Conservation (phyloP, 345 rosid species). For the Carallia pectinifolia region DNA sequence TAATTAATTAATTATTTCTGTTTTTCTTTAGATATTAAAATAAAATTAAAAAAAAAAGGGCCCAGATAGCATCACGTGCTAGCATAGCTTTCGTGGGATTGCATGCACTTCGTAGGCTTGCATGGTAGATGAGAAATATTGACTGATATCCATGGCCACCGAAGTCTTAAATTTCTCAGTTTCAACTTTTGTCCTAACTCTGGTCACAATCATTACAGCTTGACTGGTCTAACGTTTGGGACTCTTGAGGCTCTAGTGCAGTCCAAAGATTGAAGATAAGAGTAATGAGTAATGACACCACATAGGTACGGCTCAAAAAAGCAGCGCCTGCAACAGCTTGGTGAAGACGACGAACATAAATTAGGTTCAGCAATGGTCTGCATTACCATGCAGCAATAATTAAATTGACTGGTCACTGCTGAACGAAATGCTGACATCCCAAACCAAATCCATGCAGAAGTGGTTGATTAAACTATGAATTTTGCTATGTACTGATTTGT, state of each 20-base stretch:
- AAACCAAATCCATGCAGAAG: too few species aligned
- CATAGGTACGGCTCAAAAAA: too few species aligned
- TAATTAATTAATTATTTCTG: background rate
- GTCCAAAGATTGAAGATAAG: conserved; percentile 6
- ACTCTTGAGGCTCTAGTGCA: background rate
- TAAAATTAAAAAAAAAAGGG: background rate
- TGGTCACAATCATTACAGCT: conserved; percentile 16
- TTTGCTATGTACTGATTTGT: too few species aligned
- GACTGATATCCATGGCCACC: conserved; percentile 8
- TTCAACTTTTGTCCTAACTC: conserved; percentile 9
- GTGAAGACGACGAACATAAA: background rate
- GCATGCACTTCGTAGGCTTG: conserved; percentile 15
- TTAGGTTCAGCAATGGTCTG: background rate
- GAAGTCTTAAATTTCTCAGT: conserved; percentile 14
- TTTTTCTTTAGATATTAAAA: background rate
- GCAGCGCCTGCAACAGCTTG: background rate
- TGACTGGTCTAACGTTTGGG: conserved; percentile 18
- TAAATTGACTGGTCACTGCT: too few species aligned
- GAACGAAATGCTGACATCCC: too few species aligned
- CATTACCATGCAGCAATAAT: too few species aligned
- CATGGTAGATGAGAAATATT: background rate
- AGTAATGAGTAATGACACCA: background rate
- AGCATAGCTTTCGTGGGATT: conserved; percentile 11
- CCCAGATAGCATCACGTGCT: conserved; percentile 20
- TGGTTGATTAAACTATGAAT: too few species aligned